Conservation (phyloP, 108 stramenopile species). For the Pseudonitzschia multiseries region DNA sequence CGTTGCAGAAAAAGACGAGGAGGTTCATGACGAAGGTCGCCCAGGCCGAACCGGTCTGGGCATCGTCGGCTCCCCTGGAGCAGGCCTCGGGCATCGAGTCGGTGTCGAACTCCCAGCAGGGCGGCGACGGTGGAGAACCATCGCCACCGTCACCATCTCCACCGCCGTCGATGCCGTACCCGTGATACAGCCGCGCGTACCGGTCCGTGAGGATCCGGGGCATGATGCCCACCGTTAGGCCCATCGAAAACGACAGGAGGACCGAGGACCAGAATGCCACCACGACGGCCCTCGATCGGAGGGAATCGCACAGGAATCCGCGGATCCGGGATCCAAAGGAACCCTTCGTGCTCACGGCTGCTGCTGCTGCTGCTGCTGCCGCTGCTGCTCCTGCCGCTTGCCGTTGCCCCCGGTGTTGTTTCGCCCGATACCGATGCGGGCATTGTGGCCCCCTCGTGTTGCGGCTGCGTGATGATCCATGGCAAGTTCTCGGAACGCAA, state of each 20-base stretch:
- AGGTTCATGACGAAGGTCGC: constrained; percentile 42
- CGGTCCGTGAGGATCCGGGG: constrained; percentile 70
- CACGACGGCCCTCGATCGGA: constrained; percentile 12
- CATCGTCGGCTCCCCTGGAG: constrained; percentile 66
- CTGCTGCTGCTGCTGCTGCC: too few species aligned
- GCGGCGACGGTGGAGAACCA: too few species aligned
- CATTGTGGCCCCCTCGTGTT: too few species aligned
- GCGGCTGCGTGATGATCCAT: too few species aligned
- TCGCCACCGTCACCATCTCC: neutral
- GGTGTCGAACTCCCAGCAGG: constrained; percentile 38
- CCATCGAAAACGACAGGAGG: constrained; percentile 42
- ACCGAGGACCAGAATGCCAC: constrained; percentile 14
- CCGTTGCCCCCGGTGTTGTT: too few species aligned
- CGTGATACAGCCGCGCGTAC: constrained; percentile 71
- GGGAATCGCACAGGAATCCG: constrained; percentile 12
- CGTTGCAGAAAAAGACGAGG: constrained; percentile 56
- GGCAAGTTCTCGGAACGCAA: too few species aligned
- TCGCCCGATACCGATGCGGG: too few species aligned
- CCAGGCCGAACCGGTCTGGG: constrained; percentile 60
- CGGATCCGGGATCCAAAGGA: neutral
- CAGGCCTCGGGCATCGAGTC: constrained; percentile 58
- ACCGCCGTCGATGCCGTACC: constrained; percentile 33
- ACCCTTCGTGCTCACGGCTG: neutral
- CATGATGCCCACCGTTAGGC: constrained; percentile 56
- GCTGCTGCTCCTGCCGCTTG: too few species aligned